Evolutionary conservation across 2,329 filamentous ascomycete genomes (phyloP).

Genomic region (Penicillium sp.): DNA sequence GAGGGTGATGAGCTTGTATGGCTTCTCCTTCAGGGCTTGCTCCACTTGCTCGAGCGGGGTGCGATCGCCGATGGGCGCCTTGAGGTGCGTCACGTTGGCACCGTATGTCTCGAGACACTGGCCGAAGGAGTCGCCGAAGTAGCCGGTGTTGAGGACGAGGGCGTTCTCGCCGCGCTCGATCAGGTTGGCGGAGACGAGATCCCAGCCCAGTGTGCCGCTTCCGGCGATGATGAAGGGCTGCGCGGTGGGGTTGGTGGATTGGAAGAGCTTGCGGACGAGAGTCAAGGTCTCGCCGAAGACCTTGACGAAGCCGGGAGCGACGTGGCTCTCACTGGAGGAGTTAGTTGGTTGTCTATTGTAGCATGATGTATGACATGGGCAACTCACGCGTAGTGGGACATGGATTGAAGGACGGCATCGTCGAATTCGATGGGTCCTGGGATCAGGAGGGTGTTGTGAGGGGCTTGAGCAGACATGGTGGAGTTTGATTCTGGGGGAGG

Average conservation of each 20-base stretch:
- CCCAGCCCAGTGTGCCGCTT: conserved; percentile 93
- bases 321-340: conserved; percentile 71
- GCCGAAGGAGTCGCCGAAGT: conserved; percentile 92
- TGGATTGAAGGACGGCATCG: conserved; percentile 87
- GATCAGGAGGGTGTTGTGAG: conserved; percentile 73
- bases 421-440: conserved; percentile 97
- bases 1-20: conserved; percentile 88
- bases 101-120: conserved; percentile 89
- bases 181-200: conserved; percentile 87
- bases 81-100: conserved; percentile 78
- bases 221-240: conserved; percentile 92
- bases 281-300: conserved; percentile 82
- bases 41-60: conserved; percentile 83
- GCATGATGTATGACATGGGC: neutral
- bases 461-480: conserved; percentile 51
- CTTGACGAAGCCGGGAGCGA: conserved; percentile 78
- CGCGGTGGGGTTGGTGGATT: conserved; percentile 68
- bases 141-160: conserved; percentile 87
- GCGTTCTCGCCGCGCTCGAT: conserved; percentile 82
- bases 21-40: conserved; percentile 75
- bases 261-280: conserved; percentile 86
- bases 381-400: conserved; percentile 69
- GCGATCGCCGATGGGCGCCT: conserved; percentile 76
- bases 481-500: conserved; percentile 19
- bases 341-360: conserved; percentile 1